These are phyloP conservation scores for Sextonia rubra DNA, from an alignment of 164 flowering plant genomes.

Conservation along the genomic window DNA sequence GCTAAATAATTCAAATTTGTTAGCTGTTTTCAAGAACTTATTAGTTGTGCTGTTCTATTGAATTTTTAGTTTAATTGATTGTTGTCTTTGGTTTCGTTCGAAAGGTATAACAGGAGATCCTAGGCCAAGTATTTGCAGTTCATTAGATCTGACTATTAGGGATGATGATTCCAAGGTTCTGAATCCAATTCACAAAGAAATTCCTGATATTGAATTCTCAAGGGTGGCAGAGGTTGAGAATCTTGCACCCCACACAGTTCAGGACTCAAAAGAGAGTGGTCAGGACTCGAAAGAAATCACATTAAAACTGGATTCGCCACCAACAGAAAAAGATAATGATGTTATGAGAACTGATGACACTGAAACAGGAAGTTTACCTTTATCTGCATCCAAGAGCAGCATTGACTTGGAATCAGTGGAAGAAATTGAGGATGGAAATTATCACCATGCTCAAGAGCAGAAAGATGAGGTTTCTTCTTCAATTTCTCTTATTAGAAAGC, in stretches of 20 bases:
- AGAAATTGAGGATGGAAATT: constrained; percentile 2
- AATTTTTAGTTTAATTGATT: not conserved
- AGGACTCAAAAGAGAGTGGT: not conserved
- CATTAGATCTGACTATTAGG: not conserved
- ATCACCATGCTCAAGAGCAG: constrained; percentile 9
- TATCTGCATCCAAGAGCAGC: not conserved
- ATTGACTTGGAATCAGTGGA: not conserved
- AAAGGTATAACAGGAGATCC: constrained; percentile 15
- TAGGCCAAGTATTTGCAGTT: constrained; percentile 11
- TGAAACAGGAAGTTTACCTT: constrained; percentile 6
- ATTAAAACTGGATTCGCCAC: not conserved
- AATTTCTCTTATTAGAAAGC: constrained; percentile 23
- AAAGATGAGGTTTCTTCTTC: constrained; percentile 20
- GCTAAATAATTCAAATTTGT: too few species aligned
- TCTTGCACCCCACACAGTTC: constrained; percentile 4
- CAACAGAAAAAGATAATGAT: not conserved
- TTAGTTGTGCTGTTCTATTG: not conserved
- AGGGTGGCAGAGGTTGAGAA: constrained; percentile 2
- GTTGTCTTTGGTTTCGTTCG: not conserved
- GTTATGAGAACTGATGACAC: not conserved
- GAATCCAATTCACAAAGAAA: constrained; percentile 4
- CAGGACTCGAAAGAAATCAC: constrained; percentile 4
- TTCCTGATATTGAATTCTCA: constrained; percentile 4
- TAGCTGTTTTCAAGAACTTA: too few species aligned
- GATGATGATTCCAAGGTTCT: not conserved